These are phyloP conservation scores for Tetraselmis striata DNA, from an alignment of 139 green algal species.

Conservation along the genomic window DNA sequence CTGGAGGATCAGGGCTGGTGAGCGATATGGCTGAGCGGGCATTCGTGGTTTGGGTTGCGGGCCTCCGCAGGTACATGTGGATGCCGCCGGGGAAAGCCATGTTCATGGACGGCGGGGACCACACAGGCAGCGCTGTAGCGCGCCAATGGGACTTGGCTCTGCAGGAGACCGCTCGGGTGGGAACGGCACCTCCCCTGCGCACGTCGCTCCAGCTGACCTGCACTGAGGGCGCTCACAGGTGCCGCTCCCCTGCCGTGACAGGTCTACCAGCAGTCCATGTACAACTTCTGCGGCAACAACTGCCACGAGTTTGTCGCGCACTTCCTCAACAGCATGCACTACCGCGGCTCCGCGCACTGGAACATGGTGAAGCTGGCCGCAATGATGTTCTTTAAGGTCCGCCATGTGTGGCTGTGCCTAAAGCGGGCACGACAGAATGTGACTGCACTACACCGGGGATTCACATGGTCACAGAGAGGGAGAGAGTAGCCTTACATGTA, in stretches of 20 bases:
- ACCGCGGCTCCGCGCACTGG: conserved; percentile 19
- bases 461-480: no score
- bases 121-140: background rate
- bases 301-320: conserved; percentile 43
- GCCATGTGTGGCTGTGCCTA: conserved; percentile 4
- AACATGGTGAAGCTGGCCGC: conserved; percentile 24
- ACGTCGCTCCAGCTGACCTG: no score
- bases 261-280: conserved; percentile 27
- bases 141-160: background rate
- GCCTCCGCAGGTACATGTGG: background rate
- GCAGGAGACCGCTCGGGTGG: background rate
- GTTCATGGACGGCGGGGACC: background rate
- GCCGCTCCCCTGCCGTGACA: background rate
- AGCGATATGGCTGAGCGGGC: no score
- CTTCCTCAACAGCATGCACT: conserved; percentile 30
- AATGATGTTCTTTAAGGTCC: conserved; percentile 9
- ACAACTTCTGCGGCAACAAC: conserved; percentile 37
- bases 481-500: no score
- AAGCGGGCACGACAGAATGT: no score
- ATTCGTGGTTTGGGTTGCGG: no score
- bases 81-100: background rate
- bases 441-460: no score
- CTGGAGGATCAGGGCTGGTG: no score
- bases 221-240: background rate
- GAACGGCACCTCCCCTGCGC: no score